Evolutionary conservation across 345 rosid species (phyloP).

Genomic region (Lumnitzera racemosa): DNA sequence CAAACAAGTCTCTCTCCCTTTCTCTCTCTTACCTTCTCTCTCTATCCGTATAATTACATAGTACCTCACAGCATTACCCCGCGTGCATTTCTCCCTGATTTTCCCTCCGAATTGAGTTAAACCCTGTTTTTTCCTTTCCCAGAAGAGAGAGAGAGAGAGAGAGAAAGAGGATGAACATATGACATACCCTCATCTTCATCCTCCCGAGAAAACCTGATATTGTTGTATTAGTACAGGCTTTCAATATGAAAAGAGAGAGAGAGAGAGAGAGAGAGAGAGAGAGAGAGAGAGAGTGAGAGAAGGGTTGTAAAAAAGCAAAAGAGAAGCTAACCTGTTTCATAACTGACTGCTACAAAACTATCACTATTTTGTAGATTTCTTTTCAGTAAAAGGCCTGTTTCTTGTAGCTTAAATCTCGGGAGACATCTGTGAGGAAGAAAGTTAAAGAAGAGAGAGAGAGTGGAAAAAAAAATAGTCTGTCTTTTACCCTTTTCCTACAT

Average conservation of each 20-base stretch:
- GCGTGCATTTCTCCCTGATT: too few relatives aligned
- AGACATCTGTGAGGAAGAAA: slow-evolving; percentile 38
- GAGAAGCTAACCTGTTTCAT: neutral
- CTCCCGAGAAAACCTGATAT: too few relatives aligned
- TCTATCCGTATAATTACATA: slow-evolving; percentile 11
- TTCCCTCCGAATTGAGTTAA: too few relatives aligned
- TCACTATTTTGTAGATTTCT: slow-evolving; percentile 47
- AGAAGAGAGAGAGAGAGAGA: slow-evolving; percentile 6
- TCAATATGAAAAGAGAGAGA: neutral
- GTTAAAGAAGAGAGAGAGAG: slow-evolving; percentile 8
- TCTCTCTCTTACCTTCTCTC: slow-evolving; percentile 16
- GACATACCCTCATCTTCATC: too few relatives aligned
- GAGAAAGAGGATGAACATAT: neutral
- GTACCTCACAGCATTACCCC: too few relatives aligned
- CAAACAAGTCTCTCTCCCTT: slow-evolving; percentile 1
- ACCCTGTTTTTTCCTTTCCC: too few relatives aligned
- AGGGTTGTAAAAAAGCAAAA: neutral
- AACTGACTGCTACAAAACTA: slow-evolving; percentile 12
- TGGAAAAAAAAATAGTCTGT: neutral
- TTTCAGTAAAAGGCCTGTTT: slow-evolving; percentile 45
- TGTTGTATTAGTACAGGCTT: too few relatives aligned
- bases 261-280: slow-evolving; percentile 1
- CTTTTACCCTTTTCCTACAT: too few relatives aligned
- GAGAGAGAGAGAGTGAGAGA: neutral
- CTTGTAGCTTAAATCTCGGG: slow-evolving; percentile 88